Evolutionary conservation across 176 grass and related monocot species (phyloP), one percentile per base, ranked within the genome.

Genomic region (Juncus effusus): DNA sequence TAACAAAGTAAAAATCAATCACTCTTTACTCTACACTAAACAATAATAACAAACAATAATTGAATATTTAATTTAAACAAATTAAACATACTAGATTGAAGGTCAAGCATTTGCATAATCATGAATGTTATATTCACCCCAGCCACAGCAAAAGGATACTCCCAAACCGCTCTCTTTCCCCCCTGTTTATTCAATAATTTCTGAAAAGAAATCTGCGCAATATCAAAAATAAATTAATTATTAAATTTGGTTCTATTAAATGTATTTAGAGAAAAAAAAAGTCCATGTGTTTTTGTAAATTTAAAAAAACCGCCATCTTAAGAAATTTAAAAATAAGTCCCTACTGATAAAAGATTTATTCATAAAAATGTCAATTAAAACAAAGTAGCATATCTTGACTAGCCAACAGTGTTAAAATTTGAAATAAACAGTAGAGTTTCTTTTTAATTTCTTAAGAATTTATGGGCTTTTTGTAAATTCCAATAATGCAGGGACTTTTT

Each of bases 31-130:
- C 19, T 41, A 39, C 38, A 71, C 15, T 57, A 57, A 16, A 8
- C 4, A 69, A 69, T 7, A 70, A 11, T 16, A 57, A 57, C 44
- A 70, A 57, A 0, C 7, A 12, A 42, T 58, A 71, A 15, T 15
- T 42, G 7, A 38, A 39, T 71, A 71, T 38, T 2, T 59, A 42
- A 37, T 3, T 72, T 10, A 47, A 72, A 47, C 53, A 5, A 62
- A 47, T 47, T 47, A 12, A 44, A 68, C 78, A 82, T 89, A 92
- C 88, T 77, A 40, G 88, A 89, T 56, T 88, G 88, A 13, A 97
- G 85, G 79, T 97, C 88, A 9, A 97, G 72, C 93, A 97, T 97
- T 82, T 97, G 88, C 85, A 97, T 97, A 59, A 97, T 92, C 94
- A 97, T 97, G 64, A 97, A 97, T 73, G 83, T 92, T 59, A 92